A percentile compares a stretch with the other conserved stretches of the same genome.
phyloP scores from a whole-genome alignment of 1,139 yeast species.

The Nematodospora anomalae region DNA sequence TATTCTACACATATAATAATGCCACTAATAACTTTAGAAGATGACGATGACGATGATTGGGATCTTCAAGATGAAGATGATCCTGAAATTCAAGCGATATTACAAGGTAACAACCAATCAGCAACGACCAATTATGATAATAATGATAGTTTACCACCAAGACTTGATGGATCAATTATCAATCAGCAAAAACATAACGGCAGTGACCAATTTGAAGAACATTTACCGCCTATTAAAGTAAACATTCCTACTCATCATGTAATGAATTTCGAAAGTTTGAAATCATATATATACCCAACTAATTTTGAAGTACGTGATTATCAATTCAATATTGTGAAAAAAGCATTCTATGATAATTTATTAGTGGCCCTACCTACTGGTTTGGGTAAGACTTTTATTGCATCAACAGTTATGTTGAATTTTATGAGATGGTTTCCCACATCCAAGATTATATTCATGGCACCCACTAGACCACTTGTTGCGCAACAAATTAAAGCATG shows the following conservation, averaged over 20 bases:
- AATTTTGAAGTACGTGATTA: conserved; percentile 84
- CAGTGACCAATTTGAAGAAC: conserved; percentile 9
- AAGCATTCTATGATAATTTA: conserved; percentile 70
- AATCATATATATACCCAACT: conserved; percentile 76
- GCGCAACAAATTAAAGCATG: conserved; percentile 97
- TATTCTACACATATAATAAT: conserved; percentile 1
- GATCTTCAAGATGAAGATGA: conserved; percentile 18
- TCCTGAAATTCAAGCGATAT: conserved; percentile 15
- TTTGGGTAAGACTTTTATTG: conserved; percentile 94
- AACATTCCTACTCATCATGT: conserved; percentile 49
- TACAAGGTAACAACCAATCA: conserved; percentile 2
- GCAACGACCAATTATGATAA: neutral
- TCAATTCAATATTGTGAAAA: conserved; percentile 75
- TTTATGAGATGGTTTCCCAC: conserved; percentile 79
- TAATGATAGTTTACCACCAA: conserved; percentile 4
- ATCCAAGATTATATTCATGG: conserved; percentile 86
- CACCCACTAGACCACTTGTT: conserved; percentile 97
- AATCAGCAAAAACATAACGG: conserved; percentile 1
- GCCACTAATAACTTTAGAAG: conserved; percentile 10
- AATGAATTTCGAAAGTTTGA: conserved; percentile 40
- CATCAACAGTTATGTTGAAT: conserved; percentile 90
- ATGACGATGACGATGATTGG: conserved; percentile 14
- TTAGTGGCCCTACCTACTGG: conserved; percentile 97
- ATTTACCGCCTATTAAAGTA: conserved; percentile 8
- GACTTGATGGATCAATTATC: conserved; percentile 7